phyloP scores from a whole-genome alignment of 257 asterid genomes.

The Solanum ossicruentum region DNA sequence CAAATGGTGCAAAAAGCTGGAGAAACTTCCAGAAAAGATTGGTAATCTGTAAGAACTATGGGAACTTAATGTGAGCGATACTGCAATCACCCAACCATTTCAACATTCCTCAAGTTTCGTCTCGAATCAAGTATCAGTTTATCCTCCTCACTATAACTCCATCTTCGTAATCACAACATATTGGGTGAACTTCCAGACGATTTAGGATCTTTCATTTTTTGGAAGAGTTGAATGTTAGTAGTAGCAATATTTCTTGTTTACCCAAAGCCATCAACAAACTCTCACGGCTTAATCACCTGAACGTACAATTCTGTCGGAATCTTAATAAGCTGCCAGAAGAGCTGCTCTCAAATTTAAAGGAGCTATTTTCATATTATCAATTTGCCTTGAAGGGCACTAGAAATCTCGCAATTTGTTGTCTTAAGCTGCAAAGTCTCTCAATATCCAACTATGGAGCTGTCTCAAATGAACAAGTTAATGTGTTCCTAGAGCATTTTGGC shows the following conservation, averaged over 20 bases:
- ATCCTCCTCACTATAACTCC: not conserved
- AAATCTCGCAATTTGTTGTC: not conserved
- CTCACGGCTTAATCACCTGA: not conserved
- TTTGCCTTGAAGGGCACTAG: not conserved
- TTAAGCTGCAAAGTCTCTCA: not conserved
- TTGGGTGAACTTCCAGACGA: not conserved
- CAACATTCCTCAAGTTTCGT: too few relatives aligned
- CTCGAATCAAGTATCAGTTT: too few relatives aligned
- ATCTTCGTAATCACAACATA: not conserved
- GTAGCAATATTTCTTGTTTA: not conserved
- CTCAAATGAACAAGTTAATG: too few relatives aligned
- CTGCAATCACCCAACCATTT: not conserved
- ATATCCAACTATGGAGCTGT: too few relatives aligned
- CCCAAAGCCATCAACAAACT: not conserved
- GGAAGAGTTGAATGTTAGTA: not conserved
- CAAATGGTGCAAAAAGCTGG: too few relatives aligned
- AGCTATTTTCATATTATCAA: not conserved
- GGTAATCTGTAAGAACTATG: not conserved
- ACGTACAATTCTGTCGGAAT: not conserved
- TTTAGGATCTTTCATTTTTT: not conserved
- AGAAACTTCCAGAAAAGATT: not conserved
- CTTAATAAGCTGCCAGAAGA: not conserved
- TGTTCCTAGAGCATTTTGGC: not conserved
- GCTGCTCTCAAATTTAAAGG: not conserved
- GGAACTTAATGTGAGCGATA: accelerated